phyloP scores from a whole-genome alignment of 1,139 yeast species.

The Petasospora rhodanensis region DNA sequence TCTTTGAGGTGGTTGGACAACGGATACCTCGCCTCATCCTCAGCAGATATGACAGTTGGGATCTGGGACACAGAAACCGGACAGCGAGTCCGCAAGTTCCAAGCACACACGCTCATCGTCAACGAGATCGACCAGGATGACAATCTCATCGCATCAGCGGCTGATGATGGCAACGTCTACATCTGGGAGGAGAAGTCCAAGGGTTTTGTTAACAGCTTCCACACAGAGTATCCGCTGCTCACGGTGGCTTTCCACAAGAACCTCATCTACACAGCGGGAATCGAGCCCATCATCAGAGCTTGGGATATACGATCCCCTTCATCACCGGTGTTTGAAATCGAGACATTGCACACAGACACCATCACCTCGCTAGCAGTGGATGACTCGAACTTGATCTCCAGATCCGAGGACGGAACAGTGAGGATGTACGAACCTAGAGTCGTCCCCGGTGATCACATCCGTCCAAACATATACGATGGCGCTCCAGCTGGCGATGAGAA shows the following conservation, averaged over 20 bases:
- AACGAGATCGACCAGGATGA: conserved; percentile 45
- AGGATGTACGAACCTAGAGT: conserved; percentile 44
- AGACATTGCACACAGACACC: conserved; percentile 42
- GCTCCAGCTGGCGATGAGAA: conserved; percentile 54
- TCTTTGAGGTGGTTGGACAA: conserved; percentile 40
- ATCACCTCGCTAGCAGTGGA: conserved; percentile 51
- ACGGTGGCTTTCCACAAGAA: conserved; percentile 40
- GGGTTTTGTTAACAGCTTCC: conserved; percentile 34
- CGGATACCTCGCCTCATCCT: conserved; percentile 39
- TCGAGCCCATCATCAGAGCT: conserved; percentile 58
- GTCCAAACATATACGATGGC: conserved; percentile 48
- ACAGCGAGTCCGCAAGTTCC: conserved; percentile 45
- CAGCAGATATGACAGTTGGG: conserved; percentile 49
- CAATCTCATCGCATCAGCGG: conserved; percentile 44
- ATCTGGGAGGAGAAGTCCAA: conserved; percentile 66
- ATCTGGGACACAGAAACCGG: conserved; percentile 44
- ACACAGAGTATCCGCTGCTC: conserved; percentile 53
- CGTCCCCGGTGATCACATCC: conserved; percentile 20
- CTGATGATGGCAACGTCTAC: conserved; percentile 59
- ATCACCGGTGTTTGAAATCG: conserved; percentile 42
- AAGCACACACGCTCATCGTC: conserved; percentile 49
- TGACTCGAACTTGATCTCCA: conserved; percentile 47
- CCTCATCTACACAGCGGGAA: conserved; percentile 54
- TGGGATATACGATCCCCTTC: conserved; percentile 47
- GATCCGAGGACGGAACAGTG: conserved; percentile 54